Evolutionary conservation across 306 rosid genomes (phyloP).

Genomic region (Datisca glomerata): DNA sequence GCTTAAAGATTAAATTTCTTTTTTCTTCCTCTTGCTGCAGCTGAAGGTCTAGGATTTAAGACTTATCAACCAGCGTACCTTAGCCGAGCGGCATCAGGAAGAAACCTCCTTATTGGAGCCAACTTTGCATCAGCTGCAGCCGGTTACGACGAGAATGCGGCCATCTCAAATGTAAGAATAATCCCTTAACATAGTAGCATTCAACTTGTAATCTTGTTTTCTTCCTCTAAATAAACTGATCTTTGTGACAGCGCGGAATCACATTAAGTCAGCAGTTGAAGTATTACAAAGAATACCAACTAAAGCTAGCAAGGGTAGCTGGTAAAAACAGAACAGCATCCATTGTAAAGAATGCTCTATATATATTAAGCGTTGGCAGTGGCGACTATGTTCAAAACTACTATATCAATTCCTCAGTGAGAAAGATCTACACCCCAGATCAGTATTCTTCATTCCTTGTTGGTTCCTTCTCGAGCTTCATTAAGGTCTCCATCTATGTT

Average conservation of each 20-base stretch:
- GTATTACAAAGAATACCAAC: slow-evolving; percentile 67
- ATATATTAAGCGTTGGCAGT: slow-evolving; percentile 68
- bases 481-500: slow-evolving; percentile 56
- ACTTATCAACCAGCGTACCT: slow-evolving; percentile 69
- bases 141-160: slow-evolving; percentile 86
- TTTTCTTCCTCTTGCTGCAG: slow-evolving; percentile 20
- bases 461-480: slow-evolving; percentile 40
- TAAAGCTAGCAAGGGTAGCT: slow-evolving; percentile 58
- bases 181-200: background rate
- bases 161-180: slow-evolving; percentile 35
- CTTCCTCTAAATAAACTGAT: background rate
- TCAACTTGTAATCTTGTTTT: background rate
- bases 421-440: slow-evolving; percentile 55
- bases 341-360: slow-evolving; percentile 52
- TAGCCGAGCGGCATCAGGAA: slow-evolving; percentile 91
- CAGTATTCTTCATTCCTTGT: slow-evolving; percentile 46
- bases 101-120: slow-evolving; percentile 77
- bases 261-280: slow-evolving; percentile 54
- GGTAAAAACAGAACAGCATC: slow-evolving; percentile 55
- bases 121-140: slow-evolving; percentile 99
- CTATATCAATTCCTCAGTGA: slow-evolving; percentile 63
- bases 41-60: slow-evolving; percentile 74
- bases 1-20: too few relatives aligned
- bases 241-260: slow-evolving; percentile 63
- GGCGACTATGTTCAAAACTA: slow-evolving; percentile 88